These are phyloP conservation scores for Sequoiadendron giganteum DNA, from an alignment of 75 land plant genomes.

Conservation along the genomic window DNA sequence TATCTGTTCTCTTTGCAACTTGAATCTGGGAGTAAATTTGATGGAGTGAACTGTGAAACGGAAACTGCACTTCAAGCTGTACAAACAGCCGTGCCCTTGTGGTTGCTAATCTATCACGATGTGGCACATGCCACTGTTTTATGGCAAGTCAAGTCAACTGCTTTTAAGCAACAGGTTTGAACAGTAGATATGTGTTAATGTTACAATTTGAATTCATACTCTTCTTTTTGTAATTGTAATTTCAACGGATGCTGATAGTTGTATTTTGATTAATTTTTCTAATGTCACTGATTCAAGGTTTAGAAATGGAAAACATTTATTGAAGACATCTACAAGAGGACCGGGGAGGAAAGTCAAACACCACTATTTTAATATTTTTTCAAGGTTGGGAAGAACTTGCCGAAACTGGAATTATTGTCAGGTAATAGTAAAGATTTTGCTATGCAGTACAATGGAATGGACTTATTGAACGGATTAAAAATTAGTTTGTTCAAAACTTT, in stretches of 20 bases:
- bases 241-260: background rate
- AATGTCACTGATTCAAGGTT: background rate
- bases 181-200: background rate
- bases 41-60: background rate
- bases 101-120: constrained; percentile 11
- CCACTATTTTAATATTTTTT: background rate
- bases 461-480: background rate
- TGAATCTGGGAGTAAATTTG: background rate
- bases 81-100: constrained; percentile 5
- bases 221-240: background rate
- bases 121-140: constrained; percentile 11
- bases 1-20: constrained; percentile 6
- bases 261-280: background rate
- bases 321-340: background rate
- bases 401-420: background rate
- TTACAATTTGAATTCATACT: background rate
- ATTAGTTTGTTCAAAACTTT: background rate
- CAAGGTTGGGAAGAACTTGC: background rate
- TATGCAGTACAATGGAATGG: background rate
- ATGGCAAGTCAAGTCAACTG: background rate
- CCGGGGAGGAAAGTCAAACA: background rate
- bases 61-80: background rate
- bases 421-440: background rate
- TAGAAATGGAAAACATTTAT: background rate
- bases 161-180: background rate